These are phyloP conservation scores for Candida verbasci DNA, from an alignment of 805 yeast genomes.

Conservation along the genomic window DNA sequence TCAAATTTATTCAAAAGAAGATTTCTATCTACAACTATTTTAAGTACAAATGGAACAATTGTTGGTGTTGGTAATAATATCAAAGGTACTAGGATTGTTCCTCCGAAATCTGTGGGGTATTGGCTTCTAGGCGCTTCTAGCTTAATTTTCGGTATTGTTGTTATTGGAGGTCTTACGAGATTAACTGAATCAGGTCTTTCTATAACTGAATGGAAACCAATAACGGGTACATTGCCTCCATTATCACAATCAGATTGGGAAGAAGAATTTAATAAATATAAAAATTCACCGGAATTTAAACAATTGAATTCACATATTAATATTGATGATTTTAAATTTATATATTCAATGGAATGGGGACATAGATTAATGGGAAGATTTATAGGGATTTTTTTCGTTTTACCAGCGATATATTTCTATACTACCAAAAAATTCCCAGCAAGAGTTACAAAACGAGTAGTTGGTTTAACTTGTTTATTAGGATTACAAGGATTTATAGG, in stretches of 20 bases:
- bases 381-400: conserved; percentile 76
- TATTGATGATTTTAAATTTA: conserved; percentile 89
- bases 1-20: no score
- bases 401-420: conserved; percentile 84
- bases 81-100: conserved; percentile 10
- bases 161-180: conserved; percentile 94
- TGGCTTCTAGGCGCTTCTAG: conserved; percentile 87
- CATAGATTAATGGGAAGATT: conserved; percentile 91
- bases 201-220: conserved; percentile 98
- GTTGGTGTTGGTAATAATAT: no score
- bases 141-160: conserved; percentile 89
- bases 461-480: conserved; percentile 69
- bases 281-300: conserved; percentile 85
- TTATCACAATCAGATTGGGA: conserved; percentile 78
- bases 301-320: conserved; percentile 85
- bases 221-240: conserved; percentile 94
- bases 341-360: conserved; percentile 96
- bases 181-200: conserved; percentile 93
- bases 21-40: no score
- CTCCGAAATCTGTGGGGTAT: conserved; percentile 57
- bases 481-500: conserved; percentile 96
- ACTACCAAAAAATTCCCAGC: conserved; percentile 59
- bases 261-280: conserved; percentile 74
- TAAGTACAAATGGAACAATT: no score
- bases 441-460: conserved; percentile 61